These are phyloP conservation scores for Moniliella sp. DNA, from an alignment of 1,284 basidiomycete genomes.

Conservation along the genomic window DNA sequence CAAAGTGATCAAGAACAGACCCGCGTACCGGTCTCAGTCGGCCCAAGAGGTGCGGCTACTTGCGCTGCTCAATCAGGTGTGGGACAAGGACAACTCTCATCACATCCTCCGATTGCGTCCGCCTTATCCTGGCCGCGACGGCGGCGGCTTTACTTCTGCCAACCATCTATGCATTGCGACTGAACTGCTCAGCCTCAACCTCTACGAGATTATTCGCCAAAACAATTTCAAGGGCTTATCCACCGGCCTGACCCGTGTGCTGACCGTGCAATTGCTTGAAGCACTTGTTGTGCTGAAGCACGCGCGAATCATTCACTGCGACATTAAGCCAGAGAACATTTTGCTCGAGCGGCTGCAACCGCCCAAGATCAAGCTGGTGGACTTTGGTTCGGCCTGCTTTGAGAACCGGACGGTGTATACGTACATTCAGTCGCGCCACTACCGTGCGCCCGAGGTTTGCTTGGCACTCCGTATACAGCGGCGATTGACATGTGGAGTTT, in stretches of 20 bases:
- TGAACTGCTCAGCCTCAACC: conserved; percentile 83
- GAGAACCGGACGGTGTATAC: conserved; percentile 97
- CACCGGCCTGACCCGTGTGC: conserved; percentile 89
- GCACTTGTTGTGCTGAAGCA: conserved; percentile 79
- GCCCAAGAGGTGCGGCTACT: conserved; percentile 99
- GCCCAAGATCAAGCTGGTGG: conserved; percentile 94
- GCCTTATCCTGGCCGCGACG: too few relatives aligned
- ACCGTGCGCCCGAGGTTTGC: conserved; percentile 89
- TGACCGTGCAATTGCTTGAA: conserved; percentile 82
- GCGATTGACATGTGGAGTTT: conserved; percentile 89
- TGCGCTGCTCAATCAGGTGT: too few relatives aligned
- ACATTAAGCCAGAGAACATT: conserved; percentile 52
- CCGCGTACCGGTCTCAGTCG: too few relatives aligned
- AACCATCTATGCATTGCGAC: conserved; percentile 92
- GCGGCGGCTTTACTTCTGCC: conserved; percentile 92
- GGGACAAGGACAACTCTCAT: conserved; percentile 70
- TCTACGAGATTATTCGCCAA: conserved; percentile 99
- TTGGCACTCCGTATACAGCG: conserved; percentile 76
- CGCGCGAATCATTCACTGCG: conserved; percentile 84
- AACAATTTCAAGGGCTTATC: conserved; percentile 94
- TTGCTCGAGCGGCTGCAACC: conserved; percentile 51
- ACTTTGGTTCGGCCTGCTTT: conserved; percentile 95
- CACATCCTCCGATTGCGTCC: conserved; percentile 79
- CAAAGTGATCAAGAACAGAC: conserved; percentile 99
- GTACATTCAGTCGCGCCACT: conserved; percentile 98